Conservation (phyloP, 805 yeast species). For the Candida pseudofarinosa region DNA sequence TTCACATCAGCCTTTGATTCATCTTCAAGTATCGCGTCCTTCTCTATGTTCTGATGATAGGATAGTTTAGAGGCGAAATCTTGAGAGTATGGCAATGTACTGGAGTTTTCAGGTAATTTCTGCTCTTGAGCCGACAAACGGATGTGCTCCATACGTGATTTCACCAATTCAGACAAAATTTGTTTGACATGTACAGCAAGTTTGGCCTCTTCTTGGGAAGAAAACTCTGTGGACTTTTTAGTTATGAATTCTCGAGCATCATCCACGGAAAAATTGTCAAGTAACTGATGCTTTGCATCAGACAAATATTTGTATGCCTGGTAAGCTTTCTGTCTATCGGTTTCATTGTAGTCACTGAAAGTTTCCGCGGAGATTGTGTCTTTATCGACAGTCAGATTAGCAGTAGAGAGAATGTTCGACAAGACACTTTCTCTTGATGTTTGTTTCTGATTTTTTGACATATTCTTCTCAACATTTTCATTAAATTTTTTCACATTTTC, state of each 20-base stretch:
- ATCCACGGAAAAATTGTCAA: slow-evolving; percentile 15
- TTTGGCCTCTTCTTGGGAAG: slow-evolving; percentile 25
- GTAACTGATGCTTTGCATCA: slow-evolving; percentile 23
- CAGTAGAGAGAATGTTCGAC: slow-evolving; percentile 35
- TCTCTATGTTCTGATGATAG: slow-evolving; percentile 36
- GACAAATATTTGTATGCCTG: slow-evolving; percentile 26
- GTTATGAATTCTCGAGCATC: slow-evolving; percentile 23
- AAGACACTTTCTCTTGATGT: slow-evolving; percentile 48
- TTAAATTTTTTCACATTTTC: slow-evolving; percentile 26
- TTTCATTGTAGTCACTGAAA: slow-evolving; percentile 31
- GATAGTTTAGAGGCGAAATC: slow-evolving; percentile 21
- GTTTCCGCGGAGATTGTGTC: slow-evolving; percentile 16
- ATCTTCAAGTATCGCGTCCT: slow-evolving; percentile 46
- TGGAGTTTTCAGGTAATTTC: slow-evolving; percentile 25
- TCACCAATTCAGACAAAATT: slow-evolving; percentile 32
- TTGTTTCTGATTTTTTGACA: slow-evolving; percentile 38
- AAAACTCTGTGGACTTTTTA: slow-evolving; percentile 33
- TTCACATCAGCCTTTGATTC: slow-evolving; percentile 47
- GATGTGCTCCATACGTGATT: slow-evolving; percentile 28
- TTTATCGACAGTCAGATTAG: slow-evolving; percentile 20
- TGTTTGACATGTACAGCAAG: slow-evolving; percentile 32
- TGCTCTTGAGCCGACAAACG: slow-evolving; percentile 24
- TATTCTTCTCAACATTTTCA: slow-evolving; percentile 36
- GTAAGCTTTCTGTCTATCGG: slow-evolving; percentile 33
- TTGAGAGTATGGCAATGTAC: slow-evolving; percentile 24